Evolutionary conservation across 768 basidiomycete species (phyloP), one percentile per base, ranked within the genome.

Genomic region (Phylloporus sp.): DNA sequence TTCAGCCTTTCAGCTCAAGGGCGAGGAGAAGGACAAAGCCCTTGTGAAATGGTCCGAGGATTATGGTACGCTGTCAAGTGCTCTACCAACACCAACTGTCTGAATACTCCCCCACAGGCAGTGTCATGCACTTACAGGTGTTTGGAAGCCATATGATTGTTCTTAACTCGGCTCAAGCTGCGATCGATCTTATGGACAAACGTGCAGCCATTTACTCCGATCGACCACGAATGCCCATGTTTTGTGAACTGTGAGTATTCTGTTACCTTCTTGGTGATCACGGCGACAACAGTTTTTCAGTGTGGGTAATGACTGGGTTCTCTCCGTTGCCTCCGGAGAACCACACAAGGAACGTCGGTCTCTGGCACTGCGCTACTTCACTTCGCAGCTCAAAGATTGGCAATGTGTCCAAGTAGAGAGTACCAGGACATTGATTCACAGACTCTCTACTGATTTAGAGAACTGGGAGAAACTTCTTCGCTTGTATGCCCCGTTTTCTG

Each of bases 141-240:
- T 34, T 49, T 11, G 23, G 32, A 20, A 18, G 11, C 6, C 54
- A 52, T 5, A 62, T 69, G 10, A 55, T 73, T 22, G 50, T 75
- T 23, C 58, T 75, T 12, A 75, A 71, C 53, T 72, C 71, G 11
- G 50, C 59, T 29, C 60, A 68, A 16, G 38, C 51, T 5, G 38
- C 23, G 2, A 20, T 15, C n/a, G 51, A 52, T 28, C 40, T 53
- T 16, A 46, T 53, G 45, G 46, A 43, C 32, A 53, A 53, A 16
- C 45, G 47, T 8, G 47, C 45, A n/a, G 52, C 41, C 34, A 42
- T 49, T 16, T 47, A 49, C 26, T 49, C 47, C 5, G 13, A 49
- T 26, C 32, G 47, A 28, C 51, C 52, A 11, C 18, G 47, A n/a
- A 24, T 53, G 40, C 24, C 40, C 23, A 43, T 49, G 52, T 13